phyloP scores from a whole-genome alignment of 2,329 filamentous ascomycete species.

The Helotiales sp. region DNA sequence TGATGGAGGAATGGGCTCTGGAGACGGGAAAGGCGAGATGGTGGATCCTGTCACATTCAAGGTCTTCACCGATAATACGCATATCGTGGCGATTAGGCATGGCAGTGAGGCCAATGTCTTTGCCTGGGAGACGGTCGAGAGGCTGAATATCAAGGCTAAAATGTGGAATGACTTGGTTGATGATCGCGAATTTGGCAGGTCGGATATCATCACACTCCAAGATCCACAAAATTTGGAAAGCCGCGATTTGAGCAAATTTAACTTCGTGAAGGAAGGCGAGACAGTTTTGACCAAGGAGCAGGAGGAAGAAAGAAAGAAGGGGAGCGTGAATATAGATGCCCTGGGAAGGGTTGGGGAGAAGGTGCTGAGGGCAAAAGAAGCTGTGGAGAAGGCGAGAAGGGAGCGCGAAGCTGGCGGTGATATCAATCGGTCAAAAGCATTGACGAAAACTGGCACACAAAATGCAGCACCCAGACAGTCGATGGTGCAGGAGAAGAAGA shows the following conservation, averaged over 20 bases:
- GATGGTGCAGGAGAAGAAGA: constrained; percentile 61
- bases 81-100: constrained; percentile 85
- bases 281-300: constrained; percentile 72
- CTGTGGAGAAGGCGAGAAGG: constrained; percentile 86
- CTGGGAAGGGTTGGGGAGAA: constrained; percentile 81
- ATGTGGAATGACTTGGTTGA: constrained; percentile 91
- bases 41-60: constrained; percentile 98
- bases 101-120: constrained; percentile 92
- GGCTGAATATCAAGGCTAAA: constrained; percentile 95
- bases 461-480: constrained; percentile 45
- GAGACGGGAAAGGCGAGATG: constrained; percentile 73
- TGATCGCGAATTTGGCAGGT: constrained; percentile 83
- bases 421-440: constrained; percentile 55
- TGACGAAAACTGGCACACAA: constrained; percentile 47
- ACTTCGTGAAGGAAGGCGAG: constrained; percentile 83
- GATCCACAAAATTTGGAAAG: constrained; percentile 89
- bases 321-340: constrained; percentile 77
- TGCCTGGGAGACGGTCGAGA: constrained; percentile 91
- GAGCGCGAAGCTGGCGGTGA: constrained; percentile 68
- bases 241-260: constrained; percentile 85
- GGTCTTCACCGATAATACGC: constrained; percentile 96
- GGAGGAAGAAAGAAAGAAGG: constrained; percentile 66
- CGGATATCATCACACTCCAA: constrained; percentile 94
- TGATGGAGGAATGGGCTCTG: constrained; percentile 52
- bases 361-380: constrained; percentile 88